Conservation (phyloP, 2,329 filamentous ascomycete species). For the Sporothrix phasma region DNA sequence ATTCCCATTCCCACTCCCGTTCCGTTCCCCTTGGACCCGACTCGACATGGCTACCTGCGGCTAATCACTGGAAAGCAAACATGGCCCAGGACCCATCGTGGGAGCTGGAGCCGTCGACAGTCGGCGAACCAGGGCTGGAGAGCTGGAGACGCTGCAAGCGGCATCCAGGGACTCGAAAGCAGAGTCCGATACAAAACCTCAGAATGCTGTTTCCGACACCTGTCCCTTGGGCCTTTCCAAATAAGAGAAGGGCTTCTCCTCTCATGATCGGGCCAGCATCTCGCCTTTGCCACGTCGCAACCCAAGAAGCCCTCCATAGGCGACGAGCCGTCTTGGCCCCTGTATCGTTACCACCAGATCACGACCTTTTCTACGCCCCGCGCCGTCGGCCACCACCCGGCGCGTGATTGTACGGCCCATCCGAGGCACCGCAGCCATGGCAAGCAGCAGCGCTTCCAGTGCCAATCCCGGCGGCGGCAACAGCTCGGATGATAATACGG, state of each 20-base stretch:
- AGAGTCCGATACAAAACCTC: too few species aligned
- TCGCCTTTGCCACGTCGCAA: too few species aligned
- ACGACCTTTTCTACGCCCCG: not conserved
- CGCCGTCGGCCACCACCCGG: not conserved
- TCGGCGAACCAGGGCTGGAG: not conserved
- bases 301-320: not conserved
- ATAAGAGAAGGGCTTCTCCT: too few species aligned
- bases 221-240: too few species aligned
- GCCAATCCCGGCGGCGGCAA: not conserved
- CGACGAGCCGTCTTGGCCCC: not conserved
- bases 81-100: not conserved
- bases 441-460: not conserved
- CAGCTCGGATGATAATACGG: conserved; percentile 24
- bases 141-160: not conserved
- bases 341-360: not conserved
- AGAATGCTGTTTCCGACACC: too few species aligned
- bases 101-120: not conserved
- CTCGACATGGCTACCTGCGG: not conserved
- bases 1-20: not conserved
- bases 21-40: not conserved
- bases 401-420: not conserved
- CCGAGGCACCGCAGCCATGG: not conserved
- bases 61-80: conserved; percentile 1
- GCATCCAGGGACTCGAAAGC: not conserved
- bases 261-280: too few species aligned